phyloP scores from a whole-genome alignment of 2,329 filamentous ascomycete species.

The Graphilbum fragrans region DNA sequence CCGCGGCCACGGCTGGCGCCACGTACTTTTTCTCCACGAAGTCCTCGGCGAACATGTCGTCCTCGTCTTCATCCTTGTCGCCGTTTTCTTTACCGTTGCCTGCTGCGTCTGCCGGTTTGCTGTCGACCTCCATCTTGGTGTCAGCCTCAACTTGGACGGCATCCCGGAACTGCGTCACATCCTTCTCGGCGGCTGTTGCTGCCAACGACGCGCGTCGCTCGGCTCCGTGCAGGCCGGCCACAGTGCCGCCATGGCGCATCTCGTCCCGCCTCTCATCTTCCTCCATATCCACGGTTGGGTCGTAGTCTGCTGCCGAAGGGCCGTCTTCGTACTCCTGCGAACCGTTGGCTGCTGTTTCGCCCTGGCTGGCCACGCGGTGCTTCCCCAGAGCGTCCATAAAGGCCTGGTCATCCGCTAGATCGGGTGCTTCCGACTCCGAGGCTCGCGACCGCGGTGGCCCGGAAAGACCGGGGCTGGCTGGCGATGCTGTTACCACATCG shows the following conservation, averaged over 20 bases:
- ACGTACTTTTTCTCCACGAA: slow-evolving; percentile 55
- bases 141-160: slow-evolving; percentile 3
- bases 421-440: slow-evolving; percentile 38
- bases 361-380: slow-evolving; percentile 13
- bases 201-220: slow-evolving; percentile 13
- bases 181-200: slow-evolving; percentile 13
- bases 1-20: slow-evolving; percentile 28
- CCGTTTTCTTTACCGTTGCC: background rate
- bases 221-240: slow-evolving; percentile 30
- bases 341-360: background rate
- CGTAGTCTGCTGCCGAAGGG: slow-evolving; percentile 86
- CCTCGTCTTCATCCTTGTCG: slow-evolving; percentile 37
- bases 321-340: slow-evolving; percentile 45
- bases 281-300: slow-evolving; percentile 78
- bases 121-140: background rate
- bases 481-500: slow-evolving; percentile 14
- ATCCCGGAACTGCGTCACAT: slow-evolving; percentile 12
- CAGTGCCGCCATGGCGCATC: slow-evolving; percentile 44
- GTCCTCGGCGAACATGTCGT: slow-evolving; percentile 85
- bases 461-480: slow-evolving; percentile 19
- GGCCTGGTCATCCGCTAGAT: slow-evolving; percentile 54
- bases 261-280: slow-evolving; percentile 67
- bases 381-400: slow-evolving; percentile 49
- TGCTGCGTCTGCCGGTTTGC: background rate
- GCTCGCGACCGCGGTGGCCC: slow-evolving; percentile 20